Conservation (phyloP, 306 rosid genomes). For the Lithocarpus polystachyus region DNA sequence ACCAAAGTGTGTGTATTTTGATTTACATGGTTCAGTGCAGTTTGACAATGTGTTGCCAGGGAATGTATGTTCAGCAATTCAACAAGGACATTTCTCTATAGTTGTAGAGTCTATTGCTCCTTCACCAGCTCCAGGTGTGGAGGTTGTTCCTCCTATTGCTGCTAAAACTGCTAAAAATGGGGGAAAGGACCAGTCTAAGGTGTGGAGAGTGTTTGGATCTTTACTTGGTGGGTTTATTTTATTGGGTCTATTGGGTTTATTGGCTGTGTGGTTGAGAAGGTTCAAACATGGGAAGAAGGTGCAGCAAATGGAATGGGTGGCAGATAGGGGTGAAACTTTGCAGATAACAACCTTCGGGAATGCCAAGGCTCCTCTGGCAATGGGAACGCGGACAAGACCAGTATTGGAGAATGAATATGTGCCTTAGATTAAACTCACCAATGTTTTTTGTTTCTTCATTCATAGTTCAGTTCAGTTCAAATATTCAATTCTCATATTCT, state of each 20-base stretch:
- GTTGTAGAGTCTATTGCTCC: slow-evolving; percentile 39
- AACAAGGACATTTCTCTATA: slow-evolving; percentile 56
- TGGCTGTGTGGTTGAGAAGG: slow-evolving; percentile 21
- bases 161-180: background rate
- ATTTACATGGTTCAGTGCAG: slow-evolving; percentile 41
- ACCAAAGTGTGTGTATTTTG: slow-evolving; percentile 47
- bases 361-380: slow-evolving; percentile 41
- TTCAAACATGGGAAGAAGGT: slow-evolving; percentile 4
- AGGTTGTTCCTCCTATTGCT: background rate
- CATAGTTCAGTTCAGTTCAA: slow-evolving; percentile 12
- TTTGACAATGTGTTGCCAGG: slow-evolving; percentile 31
- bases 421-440: slow-evolving; percentile 33
- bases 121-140: slow-evolving; percentile 18
- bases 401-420: slow-evolving; percentile 37
- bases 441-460: slow-evolving; percentile 16
- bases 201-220: slow-evolving; percentile 25
- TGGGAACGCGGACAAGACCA: slow-evolving; percentile 46
- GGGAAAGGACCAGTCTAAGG: slow-evolving; percentile 1
- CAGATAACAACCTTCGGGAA: slow-evolving; percentile 25
- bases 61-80: slow-evolving; percentile 33
- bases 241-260: slow-evolving; percentile 14
- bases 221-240: slow-evolving; percentile 29
- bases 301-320: slow-evolving; percentile 30
- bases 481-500: background rate
- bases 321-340: slow-evolving; percentile 19